Base-by-base conservation (phyloP, 306 rosid species). In the Ochetophila trinervis region DNA sequence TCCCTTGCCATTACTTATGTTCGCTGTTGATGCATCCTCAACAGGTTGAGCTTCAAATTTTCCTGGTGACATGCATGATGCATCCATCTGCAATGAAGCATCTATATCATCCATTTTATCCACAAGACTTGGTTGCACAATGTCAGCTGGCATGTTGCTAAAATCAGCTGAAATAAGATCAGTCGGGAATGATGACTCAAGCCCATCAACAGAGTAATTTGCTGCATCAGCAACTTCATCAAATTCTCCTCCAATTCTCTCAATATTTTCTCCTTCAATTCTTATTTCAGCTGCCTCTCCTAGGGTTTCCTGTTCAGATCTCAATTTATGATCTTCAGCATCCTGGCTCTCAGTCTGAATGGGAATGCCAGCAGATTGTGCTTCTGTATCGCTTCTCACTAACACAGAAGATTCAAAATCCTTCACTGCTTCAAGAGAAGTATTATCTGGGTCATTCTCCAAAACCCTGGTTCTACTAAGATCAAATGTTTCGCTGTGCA, bases 401-500 rank as follows among this genome's bases (percentile, higher is more conserved):
- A 73, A 54, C 56, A 67, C 72, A 79, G 71, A 73, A 60, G 87
- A 65, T 75, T 71, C 88, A 48, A 69, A 63, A 79, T 79, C 74
- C 59, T 84, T 78, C 63, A 64, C 62, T 68, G 73, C 79, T 71
- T 90, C 88, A 3, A 54, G 24, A 21, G 61, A 66, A 84, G 75
- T 65, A 69, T 56, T 57, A 59, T 79, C 79, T 57, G 51, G 73
- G 49, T 57, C 83, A 73, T 69, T 37, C 64, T 84, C 87, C 62
- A 60, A 75, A 74, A 88, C 83, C 83, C 21, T 70, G 66, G 80
- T 77, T 72, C 83, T 72, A 61, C 84, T 77, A 42, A 79, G 74
- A 82, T 90, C 90, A 77, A 85, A 67, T 71, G 76, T 55, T 73
- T 76, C 88, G 12, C 75, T 70, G 57, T 62, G 87, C 89, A 90